Conservation (phyloP, 2,329 filamentous ascomycete species). For the Alternaria ventricosa region DNA sequence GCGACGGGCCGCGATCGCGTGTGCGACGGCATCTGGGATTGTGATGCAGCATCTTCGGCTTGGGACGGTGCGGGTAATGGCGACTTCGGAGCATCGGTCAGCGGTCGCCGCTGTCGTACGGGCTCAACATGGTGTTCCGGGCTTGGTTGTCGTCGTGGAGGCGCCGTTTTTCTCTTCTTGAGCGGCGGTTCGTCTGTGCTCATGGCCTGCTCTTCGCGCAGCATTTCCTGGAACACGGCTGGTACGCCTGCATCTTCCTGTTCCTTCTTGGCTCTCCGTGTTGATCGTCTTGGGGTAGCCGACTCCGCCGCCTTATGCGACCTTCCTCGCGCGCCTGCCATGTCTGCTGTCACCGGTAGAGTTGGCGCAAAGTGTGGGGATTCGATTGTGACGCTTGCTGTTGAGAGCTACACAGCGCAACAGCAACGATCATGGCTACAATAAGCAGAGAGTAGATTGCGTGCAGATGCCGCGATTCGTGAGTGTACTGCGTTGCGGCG, state of each 20-base stretch:
- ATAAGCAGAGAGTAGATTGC: not conserved
- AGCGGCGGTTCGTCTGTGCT: constrained; percentile 42
- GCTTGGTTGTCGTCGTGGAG: constrained; percentile 7
- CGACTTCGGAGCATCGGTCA: not conserved
- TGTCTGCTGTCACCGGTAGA: constrained; percentile 12
- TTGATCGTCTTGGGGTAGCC: constrained; percentile 30
- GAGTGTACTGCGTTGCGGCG: not conserved
- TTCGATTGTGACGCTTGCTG: not conserved
- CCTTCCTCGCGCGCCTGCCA: constrained; percentile 38
- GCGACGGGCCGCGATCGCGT: constrained; percentile 1
- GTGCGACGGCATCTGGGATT: constrained; percentile 7
- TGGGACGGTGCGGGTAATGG: constrained; percentile 16
- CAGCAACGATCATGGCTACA: not conserved
- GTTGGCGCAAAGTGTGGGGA: constrained; percentile 2
- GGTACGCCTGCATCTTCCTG: constrained; percentile 44
- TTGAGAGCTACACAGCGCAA: not conserved
- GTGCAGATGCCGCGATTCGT: not conserved
- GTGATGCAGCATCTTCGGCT: constrained; percentile 4
- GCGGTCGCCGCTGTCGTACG: not conserved
- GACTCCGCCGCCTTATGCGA: constrained; percentile 25
- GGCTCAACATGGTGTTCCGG: not conserved
- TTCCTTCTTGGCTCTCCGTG: constrained; percentile 25
- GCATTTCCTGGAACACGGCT: constrained; percentile 55
- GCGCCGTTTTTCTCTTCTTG: constrained; percentile 46
- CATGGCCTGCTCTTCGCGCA: constrained; percentile 49